Conservation (phyloP, 805 yeast genomes). For the Dipodascopsis tothii region DNA sequence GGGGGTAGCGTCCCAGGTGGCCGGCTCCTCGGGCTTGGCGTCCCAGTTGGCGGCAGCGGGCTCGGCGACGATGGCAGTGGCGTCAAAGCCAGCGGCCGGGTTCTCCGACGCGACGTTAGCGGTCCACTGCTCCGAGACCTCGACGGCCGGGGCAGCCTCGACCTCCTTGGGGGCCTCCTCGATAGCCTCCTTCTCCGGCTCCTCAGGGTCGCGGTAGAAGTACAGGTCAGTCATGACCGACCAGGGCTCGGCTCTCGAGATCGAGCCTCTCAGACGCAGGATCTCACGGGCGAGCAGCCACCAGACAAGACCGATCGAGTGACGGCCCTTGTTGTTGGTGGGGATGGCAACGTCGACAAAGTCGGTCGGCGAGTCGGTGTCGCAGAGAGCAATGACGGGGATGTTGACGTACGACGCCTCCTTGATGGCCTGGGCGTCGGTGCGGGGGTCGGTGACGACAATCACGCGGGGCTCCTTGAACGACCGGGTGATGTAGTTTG, state of each 20-base stretch:
- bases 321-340: constrained; percentile 99
- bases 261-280: constrained; percentile 95
- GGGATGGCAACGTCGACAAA: constrained; percentile 99
- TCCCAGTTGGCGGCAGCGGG: constrained; percentile 24
- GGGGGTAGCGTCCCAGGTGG: constrained; percentile 1
- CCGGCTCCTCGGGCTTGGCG: constrained; percentile 2
- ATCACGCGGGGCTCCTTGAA: constrained; percentile 99
- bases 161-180: constrained; percentile 57
- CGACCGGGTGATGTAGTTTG: constrained; percentile 99
- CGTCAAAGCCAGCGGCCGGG: constrained; percentile 58
- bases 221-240: constrained; percentile 99
- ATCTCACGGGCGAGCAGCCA: constrained; percentile 99
- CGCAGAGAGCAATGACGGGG: constrained; percentile 98
- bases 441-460: constrained; percentile 99
- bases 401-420: constrained; percentile 99
- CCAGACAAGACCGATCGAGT: constrained; percentile 99
- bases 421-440: constrained; percentile 99
- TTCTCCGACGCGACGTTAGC: constrained; percentile 38
- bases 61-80: constrained; percentile 28
- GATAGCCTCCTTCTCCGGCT: constrained; percentile 72
- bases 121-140: constrained; percentile 50
- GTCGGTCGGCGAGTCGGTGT: constrained; percentile 98
- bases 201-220: constrained; percentile 99
- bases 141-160: constrained; percentile 60
- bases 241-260: constrained; percentile 96